Evolutionary conservation across 2,329 filamentous ascomycete genomes (phyloP).

Genomic region (Zasmidium angulare): DNA sequence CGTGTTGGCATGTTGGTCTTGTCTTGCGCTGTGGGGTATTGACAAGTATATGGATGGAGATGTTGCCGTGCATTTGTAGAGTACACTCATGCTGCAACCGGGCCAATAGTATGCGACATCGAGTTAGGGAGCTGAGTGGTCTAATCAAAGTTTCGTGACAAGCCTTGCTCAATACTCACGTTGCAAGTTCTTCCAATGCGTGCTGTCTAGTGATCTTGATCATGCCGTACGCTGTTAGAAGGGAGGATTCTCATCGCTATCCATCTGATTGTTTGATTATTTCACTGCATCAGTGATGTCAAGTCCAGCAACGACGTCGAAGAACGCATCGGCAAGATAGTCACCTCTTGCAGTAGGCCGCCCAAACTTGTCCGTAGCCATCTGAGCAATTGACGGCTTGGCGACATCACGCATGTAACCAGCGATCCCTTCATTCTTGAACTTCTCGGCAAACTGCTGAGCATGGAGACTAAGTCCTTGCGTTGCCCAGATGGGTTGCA

Average conservation of each 20-base stretch:
- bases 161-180: no score
- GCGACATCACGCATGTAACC: constrained; percentile 15
- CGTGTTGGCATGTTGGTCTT: constrained; percentile 15
- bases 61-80: constrained; percentile 16
- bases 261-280: not conserved
- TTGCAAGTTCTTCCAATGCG: no score
- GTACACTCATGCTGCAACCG: no score
- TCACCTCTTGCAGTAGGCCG: constrained; percentile 10
- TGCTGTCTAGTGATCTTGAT: no score
- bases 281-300: constrained; percentile 13
- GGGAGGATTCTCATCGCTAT: not conserved
- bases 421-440: constrained; percentile 15
- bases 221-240: no score
- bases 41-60: constrained; percentile 18
- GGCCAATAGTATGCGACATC: no score
- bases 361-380: constrained; percentile 14
- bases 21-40: constrained; percentile 18
- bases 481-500: constrained; percentile 14
- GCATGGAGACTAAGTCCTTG: constrained; percentile 11
- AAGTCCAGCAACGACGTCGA: constrained; percentile 12
- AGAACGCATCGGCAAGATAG: constrained; percentile 11
- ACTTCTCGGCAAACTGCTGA: constrained; percentile 11
- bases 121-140: no score
- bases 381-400: constrained; percentile 4
- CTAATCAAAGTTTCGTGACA: no score